Conservation (phyloP, 805 yeast species). For the Ogataea haglerorum region DNA sequence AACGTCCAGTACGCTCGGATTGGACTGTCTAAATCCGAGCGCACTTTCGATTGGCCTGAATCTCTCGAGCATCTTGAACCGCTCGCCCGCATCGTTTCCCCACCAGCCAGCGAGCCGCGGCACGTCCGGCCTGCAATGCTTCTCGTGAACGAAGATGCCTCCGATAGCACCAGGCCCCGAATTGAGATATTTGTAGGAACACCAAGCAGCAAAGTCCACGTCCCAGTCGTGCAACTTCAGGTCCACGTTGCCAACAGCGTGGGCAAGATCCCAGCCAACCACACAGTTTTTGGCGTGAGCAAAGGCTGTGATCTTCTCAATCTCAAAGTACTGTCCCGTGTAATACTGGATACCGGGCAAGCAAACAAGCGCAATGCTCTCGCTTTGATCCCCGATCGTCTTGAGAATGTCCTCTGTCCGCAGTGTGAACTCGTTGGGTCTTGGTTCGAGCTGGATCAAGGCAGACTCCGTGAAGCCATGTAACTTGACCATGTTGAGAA, state of each 20-base stretch:
- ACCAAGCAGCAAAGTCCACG: slow-evolving; percentile 93
- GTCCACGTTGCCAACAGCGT: slow-evolving; percentile 86
- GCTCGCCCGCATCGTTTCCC: slow-evolving; percentile 71
- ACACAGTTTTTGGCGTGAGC: slow-evolving; percentile 53
- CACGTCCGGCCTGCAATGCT: slow-evolving; percentile 32
- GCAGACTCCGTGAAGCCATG: slow-evolving; percentile 52
- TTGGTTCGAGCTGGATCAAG: slow-evolving; percentile 62
- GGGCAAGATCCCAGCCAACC: slow-evolving; percentile 95
- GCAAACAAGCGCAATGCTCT: slow-evolving; percentile 67
- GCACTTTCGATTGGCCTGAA: slow-evolving; percentile 87
- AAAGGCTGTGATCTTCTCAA: slow-evolving; percentile 59
- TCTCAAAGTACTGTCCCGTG: slow-evolving; percentile 84
- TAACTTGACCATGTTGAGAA: slow-evolving; percentile 65
- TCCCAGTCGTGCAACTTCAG: slow-evolving; percentile 79
- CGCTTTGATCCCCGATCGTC: slow-evolving; percentile 52
- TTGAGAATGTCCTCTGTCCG: slow-evolving; percentile 61
- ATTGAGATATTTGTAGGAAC: slow-evolving; percentile 87
- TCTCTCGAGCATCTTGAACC: slow-evolving; percentile 76
- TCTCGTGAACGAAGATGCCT: slow-evolving; percentile 75
- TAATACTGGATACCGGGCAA: slow-evolving; percentile 90
- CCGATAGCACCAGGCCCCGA: slow-evolving; percentile 94
- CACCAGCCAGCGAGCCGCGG: slow-evolving; percentile 96
- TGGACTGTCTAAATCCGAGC: slow-evolving; percentile 82
- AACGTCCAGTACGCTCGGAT: slow-evolving; percentile 84
- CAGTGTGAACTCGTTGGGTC: slow-evolving; percentile 53